Base-by-base conservation (phyloP, 495 filamentous ascomycete genomes). In the Penicillium longicatenatum region DNA sequence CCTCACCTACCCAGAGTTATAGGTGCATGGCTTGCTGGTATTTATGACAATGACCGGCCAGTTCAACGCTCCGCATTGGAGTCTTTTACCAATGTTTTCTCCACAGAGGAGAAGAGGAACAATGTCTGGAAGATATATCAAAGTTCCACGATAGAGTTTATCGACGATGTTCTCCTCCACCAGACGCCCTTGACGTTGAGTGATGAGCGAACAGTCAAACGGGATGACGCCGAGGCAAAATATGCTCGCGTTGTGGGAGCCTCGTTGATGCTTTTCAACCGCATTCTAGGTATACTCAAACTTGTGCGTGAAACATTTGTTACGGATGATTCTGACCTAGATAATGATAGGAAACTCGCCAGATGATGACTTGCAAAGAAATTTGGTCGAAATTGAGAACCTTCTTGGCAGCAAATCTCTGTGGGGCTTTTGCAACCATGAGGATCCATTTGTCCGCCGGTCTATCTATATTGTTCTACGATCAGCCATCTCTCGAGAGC, bases 21-120 rank as follows among this genome's bases (percentile, higher is more conserved):
- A 20, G 91, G 90, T 8, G 79, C 91, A 11, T 99, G 95, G 95
- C 79, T 97, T 24, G 88, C 88, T 26, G 93, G 95, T 12, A 79
- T 87, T 2, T 93, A 92, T 66, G 95, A 99, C 67, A 87, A 81
- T 57, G 94, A 99, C 68, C 84, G 84, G 50, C 77, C 77, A 14
- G 89, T 89, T 1, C 79, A 86, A 26, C 85, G 84, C 31, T 83
- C 89, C 3, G 90, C 93, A n/a, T 75, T 80, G 52, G 87, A 92
- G 45, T 88, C 90, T 0, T 76, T 97, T 17, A 81, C 80, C 6
- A 79, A 76, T 6, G 86, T 96, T 10, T 90, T 98, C 56, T 75
- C 83, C 1, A 89, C 89, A 0, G 84, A 89, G 29, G 89, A 93
- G 46, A 98, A 97, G 66, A 73, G 89, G 37, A 73, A 67, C 4